Percentiles rank a stretch among this genome's conserved stretches.
Evolutionary conservation across 108 stramenopile genomes (phyloP).

Genomic region (Pseudonitzschia multistriata): DNA sequence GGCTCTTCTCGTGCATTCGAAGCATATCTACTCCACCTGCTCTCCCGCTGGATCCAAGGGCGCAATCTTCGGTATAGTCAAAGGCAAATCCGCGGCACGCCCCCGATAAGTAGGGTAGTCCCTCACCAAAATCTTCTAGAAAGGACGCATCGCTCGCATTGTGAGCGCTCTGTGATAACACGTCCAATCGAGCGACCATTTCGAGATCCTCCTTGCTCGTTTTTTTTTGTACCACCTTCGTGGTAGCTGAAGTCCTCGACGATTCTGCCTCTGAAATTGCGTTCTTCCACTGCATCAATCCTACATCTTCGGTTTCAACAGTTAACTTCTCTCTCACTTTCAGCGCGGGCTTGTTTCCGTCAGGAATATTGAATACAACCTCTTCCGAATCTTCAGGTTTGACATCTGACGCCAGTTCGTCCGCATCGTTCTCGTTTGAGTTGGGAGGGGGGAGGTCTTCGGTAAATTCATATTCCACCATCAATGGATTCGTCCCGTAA

Average conservation of each 20-base stretch:
- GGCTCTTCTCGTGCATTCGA: conserved; percentile 27
- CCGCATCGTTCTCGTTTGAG: background rate
- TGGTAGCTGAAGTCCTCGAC: background rate
- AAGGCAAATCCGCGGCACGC: conserved; percentile 66
- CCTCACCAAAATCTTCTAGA: conserved; percentile 45
- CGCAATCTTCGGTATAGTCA: conserved; percentile 33
- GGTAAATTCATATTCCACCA: conserved; percentile 13
- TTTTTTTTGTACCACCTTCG: background rate
- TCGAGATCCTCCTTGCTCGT: background rate
- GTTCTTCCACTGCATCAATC: background rate
- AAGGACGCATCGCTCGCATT: conserved; percentile 61
- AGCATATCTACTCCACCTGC: conserved; percentile 3
- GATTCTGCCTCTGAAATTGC: background rate
- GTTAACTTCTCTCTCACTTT: too few relatives aligned
- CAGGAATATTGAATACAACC: background rate
- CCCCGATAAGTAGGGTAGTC: conserved; percentile 56
- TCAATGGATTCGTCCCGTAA: background rate
- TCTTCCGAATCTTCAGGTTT: too few relatives aligned
- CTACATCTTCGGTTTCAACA: background rate
- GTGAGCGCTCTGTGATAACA: conserved; percentile 25
- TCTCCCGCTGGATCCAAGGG: background rate
- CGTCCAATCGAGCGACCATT: background rate
- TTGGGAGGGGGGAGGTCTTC: conserved; percentile 2
- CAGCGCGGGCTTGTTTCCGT: background rate
- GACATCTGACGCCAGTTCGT: too few relatives aligned